Evolutionary conservation across 129 eudicot genomes (phyloP).

Genomic region (Escallonia herrerae): DNA sequence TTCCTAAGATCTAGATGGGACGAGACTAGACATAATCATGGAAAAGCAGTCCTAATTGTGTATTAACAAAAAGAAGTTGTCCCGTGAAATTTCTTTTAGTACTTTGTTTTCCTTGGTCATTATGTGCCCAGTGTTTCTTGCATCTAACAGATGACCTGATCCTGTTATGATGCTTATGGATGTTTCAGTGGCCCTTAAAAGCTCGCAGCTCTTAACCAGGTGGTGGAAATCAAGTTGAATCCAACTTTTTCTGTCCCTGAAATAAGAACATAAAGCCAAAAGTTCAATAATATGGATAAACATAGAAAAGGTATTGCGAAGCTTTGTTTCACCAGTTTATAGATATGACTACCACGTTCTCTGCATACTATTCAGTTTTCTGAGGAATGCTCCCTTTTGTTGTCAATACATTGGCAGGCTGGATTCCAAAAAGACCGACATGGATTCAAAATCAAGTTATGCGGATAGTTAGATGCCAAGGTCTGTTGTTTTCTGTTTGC

Average conservation of each 20-base stretch:
- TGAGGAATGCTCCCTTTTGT: slow-evolving; percentile 12
- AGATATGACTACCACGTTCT: slow-evolving; percentile 17
- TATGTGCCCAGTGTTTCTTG: not conserved
- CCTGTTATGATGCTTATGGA: slow-evolving; percentile 13
- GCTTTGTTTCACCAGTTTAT: slow-evolving; percentile 11
- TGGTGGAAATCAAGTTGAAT: slow-evolving; percentile 1
- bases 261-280: slow-evolving; percentile 1
- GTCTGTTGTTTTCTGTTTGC: slow-evolving; percentile 4
- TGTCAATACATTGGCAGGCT: slow-evolving; percentile 20
- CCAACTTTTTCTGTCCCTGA: not conserved
- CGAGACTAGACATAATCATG: not conserved
- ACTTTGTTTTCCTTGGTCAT: not conserved
- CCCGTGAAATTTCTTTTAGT: not conserved
- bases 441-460: slow-evolving; percentile 14
- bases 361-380: slow-evolving; percentile 12
- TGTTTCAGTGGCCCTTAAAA: slow-evolving; percentile 2
- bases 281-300: too few species aligned
- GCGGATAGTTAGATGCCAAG: slow-evolving; percentile 16
- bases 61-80: not conserved
- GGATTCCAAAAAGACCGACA: slow-evolving; percentile 13
- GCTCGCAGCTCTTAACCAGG: not conserved
- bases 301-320: not conserved
- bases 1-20: not conserved
- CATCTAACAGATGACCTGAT: slow-evolving; percentile 5
- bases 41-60: not conserved